Evolutionary conservation across 2,329 filamentous ascomycete genomes (phyloP).

Genomic region (Talaromyces sp.): DNA sequence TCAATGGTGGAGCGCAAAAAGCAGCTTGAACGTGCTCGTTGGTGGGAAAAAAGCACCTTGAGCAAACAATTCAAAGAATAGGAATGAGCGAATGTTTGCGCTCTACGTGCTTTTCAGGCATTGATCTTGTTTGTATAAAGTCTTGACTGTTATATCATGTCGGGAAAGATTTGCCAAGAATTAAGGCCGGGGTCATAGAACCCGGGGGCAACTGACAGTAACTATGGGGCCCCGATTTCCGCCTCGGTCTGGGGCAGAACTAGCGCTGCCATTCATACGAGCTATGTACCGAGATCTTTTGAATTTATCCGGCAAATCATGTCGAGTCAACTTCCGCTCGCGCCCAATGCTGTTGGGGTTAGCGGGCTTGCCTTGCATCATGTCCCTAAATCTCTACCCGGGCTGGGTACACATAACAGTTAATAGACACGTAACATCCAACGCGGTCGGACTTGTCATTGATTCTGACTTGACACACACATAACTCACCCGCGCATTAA

Average conservation of each 20-base stretch:
- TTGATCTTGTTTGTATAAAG: too few species aligned
- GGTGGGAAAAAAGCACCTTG: too few species aligned
- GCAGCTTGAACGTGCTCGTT: too few species aligned
- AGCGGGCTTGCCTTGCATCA: not conserved
- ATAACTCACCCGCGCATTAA: too few species aligned
- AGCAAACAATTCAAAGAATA: too few species aligned
- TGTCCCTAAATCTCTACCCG: not conserved
- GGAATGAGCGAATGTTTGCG: too few species aligned
- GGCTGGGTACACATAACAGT: not conserved
- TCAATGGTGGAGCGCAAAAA: not conserved
- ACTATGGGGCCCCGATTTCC: not conserved
- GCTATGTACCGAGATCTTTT: not conserved
- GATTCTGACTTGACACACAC: too few species aligned
- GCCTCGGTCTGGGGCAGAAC: constrained; percentile 1
- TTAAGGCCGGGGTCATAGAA: not conserved
- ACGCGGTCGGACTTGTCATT: too few species aligned
- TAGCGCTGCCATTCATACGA: not conserved
- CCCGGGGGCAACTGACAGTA: too few species aligned
- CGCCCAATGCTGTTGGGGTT: constrained; percentile 1
- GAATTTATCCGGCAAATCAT: constrained; percentile 27
- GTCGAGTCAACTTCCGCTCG: constrained; percentile 28
- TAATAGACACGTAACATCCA: too few species aligned
- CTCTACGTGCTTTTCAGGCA: too few species aligned
- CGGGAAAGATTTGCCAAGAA: not conserved
- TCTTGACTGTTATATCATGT: too few species aligned